Conservation (phyloP, 2,329 filamentous ascomycete genomes). For the Raffaelea ambrosiae region DNA sequence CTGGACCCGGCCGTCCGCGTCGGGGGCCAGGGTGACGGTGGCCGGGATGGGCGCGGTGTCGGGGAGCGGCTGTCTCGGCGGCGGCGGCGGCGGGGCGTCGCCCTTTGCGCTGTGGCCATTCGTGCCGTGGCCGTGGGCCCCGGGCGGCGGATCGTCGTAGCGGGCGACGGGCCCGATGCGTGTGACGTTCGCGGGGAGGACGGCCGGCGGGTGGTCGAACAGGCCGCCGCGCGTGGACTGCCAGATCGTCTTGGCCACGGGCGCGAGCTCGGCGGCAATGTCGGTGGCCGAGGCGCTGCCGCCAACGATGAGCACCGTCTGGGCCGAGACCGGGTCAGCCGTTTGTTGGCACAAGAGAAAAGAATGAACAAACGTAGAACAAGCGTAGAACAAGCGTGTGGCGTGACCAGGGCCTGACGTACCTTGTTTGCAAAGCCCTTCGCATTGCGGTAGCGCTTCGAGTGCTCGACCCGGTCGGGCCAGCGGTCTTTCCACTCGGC, state of each 20-base stretch:
- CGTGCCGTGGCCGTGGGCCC: not conserved
- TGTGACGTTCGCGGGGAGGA: constrained; percentile 44
- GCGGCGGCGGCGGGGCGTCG: too few relatives aligned
- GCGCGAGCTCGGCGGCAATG: constrained; percentile 30
- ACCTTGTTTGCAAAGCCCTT: constrained; percentile 5
- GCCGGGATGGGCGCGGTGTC: constrained; percentile 35
- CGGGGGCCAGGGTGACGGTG: constrained; percentile 31
- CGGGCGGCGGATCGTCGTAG: constrained; percentile 21
- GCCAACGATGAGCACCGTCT: constrained; percentile 41
- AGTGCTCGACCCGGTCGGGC: constrained; percentile 50
- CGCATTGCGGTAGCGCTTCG: constrained; percentile 62
- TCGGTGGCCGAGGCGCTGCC: constrained; percentile 37
- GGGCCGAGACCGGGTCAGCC: constrained; percentile 22
- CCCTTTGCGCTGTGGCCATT: too few relatives aligned
- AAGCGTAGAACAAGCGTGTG: too few relatives aligned
- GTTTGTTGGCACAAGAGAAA: constrained; percentile 6
- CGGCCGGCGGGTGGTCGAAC: constrained; percentile 45
- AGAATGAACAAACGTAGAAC: too few relatives aligned
- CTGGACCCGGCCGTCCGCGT: constrained; percentile 35
- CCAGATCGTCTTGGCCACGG: constrained; percentile 28
- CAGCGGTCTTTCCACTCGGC: constrained; percentile 45
- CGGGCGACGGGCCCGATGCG: constrained; percentile 42
- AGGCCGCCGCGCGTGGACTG: constrained; percentile 50
- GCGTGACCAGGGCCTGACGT: too few relatives aligned
- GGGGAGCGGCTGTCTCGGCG: too few relatives aligned